phyloP scores from a whole-genome alignment of 176 grass and related monocot genomes.

The Juncus inflexus region DNA sequence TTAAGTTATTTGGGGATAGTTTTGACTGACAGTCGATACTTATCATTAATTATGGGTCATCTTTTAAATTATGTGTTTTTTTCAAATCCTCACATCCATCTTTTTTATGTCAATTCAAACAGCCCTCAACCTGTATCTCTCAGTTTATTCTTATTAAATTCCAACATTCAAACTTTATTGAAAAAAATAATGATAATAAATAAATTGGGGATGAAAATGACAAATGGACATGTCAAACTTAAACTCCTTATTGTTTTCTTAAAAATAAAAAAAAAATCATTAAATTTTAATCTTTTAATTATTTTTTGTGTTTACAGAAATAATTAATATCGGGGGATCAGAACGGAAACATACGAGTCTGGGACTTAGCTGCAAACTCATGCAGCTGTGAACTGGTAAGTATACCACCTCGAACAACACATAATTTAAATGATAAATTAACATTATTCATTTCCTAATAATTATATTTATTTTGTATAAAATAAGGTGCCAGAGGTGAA shows the following conservation, averaged over 20 bases:
- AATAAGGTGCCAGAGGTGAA: slow-evolving; percentile 81
- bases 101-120: slow-evolving; percentile 92
- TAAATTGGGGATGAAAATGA: background rate
- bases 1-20: no score
- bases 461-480: background rate
- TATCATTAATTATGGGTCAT: no score
- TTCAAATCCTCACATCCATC: no score
- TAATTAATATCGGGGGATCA: slow-evolving; percentile 98
- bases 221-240: slow-evolving; percentile 42
- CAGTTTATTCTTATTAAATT: slow-evolving; percentile 19
- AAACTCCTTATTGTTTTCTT: slow-evolving; percentile 1
- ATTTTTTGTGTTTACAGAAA: slow-evolving; percentile 49
- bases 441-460: slow-evolving; percentile 16
- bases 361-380: slow-evolving; percentile 94
- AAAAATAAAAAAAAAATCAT: background rate
- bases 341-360: slow-evolving; percentile 96
- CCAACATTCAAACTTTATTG: slow-evolving; percentile 17
- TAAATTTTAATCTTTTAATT: background rate
- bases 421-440: background rate
- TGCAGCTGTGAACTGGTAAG: slow-evolving; percentile 97
- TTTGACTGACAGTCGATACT: no score
- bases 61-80: no score
- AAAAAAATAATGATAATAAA: background rate
- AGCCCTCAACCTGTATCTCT: slow-evolving; percentile 60
- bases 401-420: slow-evolving; percentile 1